These are phyloP conservation scores for Periglandula ipomoeae DNA, from an alignment of 2,329 filamentous ascomycete genomes.

Conservation along the genomic window DNA sequence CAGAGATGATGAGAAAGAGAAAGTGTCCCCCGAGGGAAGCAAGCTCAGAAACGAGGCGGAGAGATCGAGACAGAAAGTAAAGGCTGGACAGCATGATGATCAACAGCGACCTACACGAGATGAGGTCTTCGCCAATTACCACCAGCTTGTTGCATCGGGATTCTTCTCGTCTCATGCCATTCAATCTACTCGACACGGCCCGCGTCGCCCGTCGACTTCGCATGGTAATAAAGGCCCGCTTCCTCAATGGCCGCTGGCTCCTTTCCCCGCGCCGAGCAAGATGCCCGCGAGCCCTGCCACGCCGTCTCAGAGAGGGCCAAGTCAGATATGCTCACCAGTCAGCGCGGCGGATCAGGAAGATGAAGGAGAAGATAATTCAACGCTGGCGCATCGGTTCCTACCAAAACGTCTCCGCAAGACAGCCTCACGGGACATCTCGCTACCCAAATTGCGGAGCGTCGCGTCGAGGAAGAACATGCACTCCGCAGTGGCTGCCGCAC, in stretches of 20 bases:
- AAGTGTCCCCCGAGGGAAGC: conserved; percentile 9
- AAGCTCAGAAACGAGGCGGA: conserved; percentile 12
- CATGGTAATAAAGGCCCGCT: conserved; percentile 12
- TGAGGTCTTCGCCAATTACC: conserved; percentile 47
- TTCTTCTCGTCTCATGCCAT: conserved; percentile 52
- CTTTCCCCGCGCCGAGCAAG: conserved; percentile 10
- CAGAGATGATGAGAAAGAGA: conserved; percentile 18
- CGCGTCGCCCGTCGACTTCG: conserved; percentile 11
- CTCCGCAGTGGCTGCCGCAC: conserved; percentile 2
- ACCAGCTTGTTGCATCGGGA: conserved; percentile 45
- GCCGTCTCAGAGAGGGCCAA: conserved; percentile 11
- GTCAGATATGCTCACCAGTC: conserved; percentile 22
- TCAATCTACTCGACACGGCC: conserved; percentile 36
- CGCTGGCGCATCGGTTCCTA: conserved; percentile 14
- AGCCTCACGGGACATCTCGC: conserved; percentile 33
- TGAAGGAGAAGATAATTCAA: conserved; percentile 11
- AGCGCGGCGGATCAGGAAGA: conserved; percentile 15
- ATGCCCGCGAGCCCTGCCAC: not conserved
- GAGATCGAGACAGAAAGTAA: not conserved
- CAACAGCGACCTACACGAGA: conserved; percentile 31
- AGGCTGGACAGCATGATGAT: conserved; percentile 4
- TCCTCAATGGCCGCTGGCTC: conserved; percentile 20
- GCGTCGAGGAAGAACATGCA: conserved; percentile 13
- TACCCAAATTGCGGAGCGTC: conserved; percentile 22
- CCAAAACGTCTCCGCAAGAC: conserved; percentile 43